Conservation (phyloP, 2,329 filamentous ascomycete genomes). For the Passalora sequoiae region DNA sequence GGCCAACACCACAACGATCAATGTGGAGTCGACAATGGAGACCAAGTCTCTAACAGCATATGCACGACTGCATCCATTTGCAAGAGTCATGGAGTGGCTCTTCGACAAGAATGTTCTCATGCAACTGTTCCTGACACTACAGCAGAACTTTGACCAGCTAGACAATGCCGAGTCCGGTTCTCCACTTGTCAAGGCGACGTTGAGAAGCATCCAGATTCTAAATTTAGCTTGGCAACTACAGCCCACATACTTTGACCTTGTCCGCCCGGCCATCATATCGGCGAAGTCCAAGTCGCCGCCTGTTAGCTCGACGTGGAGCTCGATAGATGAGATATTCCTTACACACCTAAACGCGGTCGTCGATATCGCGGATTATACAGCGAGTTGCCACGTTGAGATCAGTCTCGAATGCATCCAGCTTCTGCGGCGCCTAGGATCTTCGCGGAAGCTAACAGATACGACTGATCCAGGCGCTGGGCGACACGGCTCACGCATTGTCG, state of each 20-base stretch:
- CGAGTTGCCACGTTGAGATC: slow-evolving; percentile 73
- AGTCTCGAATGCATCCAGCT: slow-evolving; percentile 76
- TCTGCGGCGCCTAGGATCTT: slow-evolving; percentile 79
- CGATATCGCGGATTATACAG: slow-evolving; percentile 79
- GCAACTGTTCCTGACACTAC: slow-evolving; percentile 70
- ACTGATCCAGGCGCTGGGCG: slow-evolving; percentile 55
- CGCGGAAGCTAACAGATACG: slow-evolving; percentile 69
- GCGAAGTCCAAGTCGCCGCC: slow-evolving; percentile 56
- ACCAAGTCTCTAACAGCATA: slow-evolving; percentile 73
- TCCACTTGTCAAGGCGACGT: slow-evolving; percentile 71
- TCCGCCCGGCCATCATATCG: slow-evolving; percentile 69
- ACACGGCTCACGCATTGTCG: slow-evolving; percentile 28
- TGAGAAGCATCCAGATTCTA: slow-evolving; percentile 78
- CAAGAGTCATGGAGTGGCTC: slow-evolving; percentile 95
- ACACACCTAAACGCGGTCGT: slow-evolving; percentile 74
- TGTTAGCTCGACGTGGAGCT: slow-evolving; percentile 73
- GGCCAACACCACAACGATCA: slow-evolving; percentile 69
- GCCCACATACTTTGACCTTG: slow-evolving; percentile 83
- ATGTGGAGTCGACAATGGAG: slow-evolving; percentile 68
- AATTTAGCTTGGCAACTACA: slow-evolving; percentile 79
- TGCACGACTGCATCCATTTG: slow-evolving; percentile 83
- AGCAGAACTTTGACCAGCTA: slow-evolving; percentile 69
- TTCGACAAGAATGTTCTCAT: slow-evolving; percentile 86
- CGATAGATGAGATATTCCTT: slow-evolving; percentile 85
- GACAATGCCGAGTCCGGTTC: slow-evolving; percentile 70